A percentile compares a stretch with the other conserved stretches of the same genome.
phyloP scores from a whole-genome alignment of 805 yeast genomes.

The Candida fluviatilis region DNA sequence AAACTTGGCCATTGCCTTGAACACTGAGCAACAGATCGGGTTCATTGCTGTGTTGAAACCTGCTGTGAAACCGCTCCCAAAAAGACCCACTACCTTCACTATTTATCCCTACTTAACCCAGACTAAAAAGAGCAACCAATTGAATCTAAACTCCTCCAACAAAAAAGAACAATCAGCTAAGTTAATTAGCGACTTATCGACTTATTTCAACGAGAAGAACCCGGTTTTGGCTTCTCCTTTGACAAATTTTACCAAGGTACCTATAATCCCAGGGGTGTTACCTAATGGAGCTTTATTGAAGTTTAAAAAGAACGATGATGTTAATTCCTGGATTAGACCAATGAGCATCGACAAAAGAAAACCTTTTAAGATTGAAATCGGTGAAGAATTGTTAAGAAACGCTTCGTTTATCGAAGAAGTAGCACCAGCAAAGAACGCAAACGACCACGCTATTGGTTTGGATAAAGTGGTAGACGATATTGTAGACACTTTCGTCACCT shows the following conservation, averaged over 20 bases:
- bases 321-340: conserved; percentile 39
- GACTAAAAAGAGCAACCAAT: conserved; percentile 26
- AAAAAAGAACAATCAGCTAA: conserved; percentile 23
- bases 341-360: conserved; percentile 23
- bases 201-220: conserved; percentile 9
- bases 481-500: conserved; percentile 36
- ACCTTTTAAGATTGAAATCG: conserved; percentile 42
- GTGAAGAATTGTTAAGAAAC: conserved; percentile 44
- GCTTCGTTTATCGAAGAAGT: conserved; percentile 34
- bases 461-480: conserved; percentile 41
- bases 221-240: conserved; percentile 28
- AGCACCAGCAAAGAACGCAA: conserved; percentile 5
- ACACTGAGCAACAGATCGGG: conserved; percentile 48
- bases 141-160: conserved; percentile 23
- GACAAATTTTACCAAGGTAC: conserved; percentile 51
- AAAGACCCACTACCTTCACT: conserved; percentile 36
- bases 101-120: conserved; percentile 55
- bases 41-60: conserved; percentile 49
- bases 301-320: conserved; percentile 44
- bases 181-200: conserved; percentile 16
- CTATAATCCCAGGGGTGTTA: conserved; percentile 41
- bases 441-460: conserved; percentile 50
- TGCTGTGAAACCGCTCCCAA: conserved; percentile 31
- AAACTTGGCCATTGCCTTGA: conserved; percentile 53
- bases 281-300: conserved; percentile 61